Conservation (phyloP, 257 asterid species). For the Lavandula angustifolia region DNA sequence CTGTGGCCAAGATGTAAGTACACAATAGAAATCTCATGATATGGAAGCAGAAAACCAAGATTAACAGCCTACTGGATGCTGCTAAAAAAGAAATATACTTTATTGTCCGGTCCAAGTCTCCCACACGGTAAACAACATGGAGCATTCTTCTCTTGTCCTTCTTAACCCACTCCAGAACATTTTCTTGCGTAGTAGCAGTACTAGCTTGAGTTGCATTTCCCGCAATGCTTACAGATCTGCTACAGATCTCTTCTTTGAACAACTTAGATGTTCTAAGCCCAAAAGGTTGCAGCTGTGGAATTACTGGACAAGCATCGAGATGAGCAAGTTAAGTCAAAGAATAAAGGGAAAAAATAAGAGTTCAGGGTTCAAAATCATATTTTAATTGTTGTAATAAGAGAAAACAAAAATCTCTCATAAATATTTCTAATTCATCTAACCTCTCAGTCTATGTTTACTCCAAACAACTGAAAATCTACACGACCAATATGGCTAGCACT, state of each 20-base stretch:
- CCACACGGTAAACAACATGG: constrained; percentile 97
- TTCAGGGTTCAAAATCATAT: not conserved
- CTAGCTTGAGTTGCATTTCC: constrained; percentile 71
- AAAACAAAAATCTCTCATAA: not conserved
- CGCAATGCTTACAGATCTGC: constrained; percentile 46
- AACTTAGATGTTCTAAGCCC: constrained; percentile 59
- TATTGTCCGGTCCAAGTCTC: constrained; percentile 96
- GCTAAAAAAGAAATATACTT: constrained; percentile 50
- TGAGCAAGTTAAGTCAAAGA: constrained; percentile 7
- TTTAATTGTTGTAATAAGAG: not conserved
- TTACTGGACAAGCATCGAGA: constrained; percentile 48
- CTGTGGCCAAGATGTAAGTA: constrained; percentile 50
- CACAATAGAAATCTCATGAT: constrained; percentile 16
- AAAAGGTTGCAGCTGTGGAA: constrained; percentile 61
- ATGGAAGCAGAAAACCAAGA: constrained; percentile 34
- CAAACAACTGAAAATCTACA: not conserved
- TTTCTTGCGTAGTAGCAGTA: constrained; percentile 65
- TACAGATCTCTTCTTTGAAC: constrained; percentile 42
- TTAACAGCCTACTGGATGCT: constrained; percentile 3
- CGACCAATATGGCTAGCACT: not conserved
- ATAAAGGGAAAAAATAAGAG: not conserved
- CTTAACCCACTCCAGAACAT: constrained; percentile 81
- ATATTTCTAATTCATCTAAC: not conserved
- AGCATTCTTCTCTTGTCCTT: constrained; percentile 94
- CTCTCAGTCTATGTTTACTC: not conserved